Evolutionary conservation across 257 asterid species (phyloP).

Genomic region (Ajuga chamaepitys): DNA sequence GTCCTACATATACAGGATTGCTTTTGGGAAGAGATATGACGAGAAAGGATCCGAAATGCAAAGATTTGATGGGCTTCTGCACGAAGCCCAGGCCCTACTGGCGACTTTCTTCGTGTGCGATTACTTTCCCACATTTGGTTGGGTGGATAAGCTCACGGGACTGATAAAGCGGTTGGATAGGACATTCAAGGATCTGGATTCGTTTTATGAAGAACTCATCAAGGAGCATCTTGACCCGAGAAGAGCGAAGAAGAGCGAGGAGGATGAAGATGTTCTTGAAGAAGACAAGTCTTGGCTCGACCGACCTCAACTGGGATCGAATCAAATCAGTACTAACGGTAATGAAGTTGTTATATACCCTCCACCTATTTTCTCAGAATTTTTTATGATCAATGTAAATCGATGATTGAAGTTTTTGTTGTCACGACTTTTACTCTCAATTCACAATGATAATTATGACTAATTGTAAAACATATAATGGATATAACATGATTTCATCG

Average conservation of each 20-base stretch:
- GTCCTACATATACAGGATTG: no score
- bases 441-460: no score
- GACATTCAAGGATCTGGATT: not conserved
- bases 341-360: no score
- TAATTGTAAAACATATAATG: no score
- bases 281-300: not conserved
- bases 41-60: not conserved
- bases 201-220: not conserved
- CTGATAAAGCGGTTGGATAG: not conserved
- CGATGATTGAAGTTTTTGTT: no score
- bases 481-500: no score
- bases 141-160: not conserved
- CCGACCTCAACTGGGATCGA: not conserved
- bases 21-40: constrained; percentile 4
- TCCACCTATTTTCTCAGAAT: no score
- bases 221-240: not conserved
- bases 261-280: not conserved
- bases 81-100: not conserved
- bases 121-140: not conserved
- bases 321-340: not conserved
- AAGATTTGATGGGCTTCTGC: not conserved
- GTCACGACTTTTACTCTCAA: no score
- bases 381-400: no score
- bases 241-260: no score
- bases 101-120: not conserved